Percentiles rank a stretch among this genome's conserved stretches.
phyloP scores from a whole-genome alignment of 164 flowering plant species.

The Dillenia turbinata region DNA sequence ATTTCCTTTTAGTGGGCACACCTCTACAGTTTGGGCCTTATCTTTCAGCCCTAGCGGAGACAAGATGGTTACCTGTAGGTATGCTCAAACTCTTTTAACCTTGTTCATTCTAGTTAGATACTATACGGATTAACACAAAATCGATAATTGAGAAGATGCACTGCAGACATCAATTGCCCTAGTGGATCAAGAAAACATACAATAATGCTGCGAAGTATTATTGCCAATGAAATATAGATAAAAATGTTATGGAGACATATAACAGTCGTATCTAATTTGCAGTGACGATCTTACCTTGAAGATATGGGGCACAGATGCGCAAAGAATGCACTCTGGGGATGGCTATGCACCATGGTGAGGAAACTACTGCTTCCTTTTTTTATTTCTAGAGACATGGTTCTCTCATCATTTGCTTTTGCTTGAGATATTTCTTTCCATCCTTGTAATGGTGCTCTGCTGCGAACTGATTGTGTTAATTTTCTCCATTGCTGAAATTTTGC shows the following conservation, averaged over 20 bases:
- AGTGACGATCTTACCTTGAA: conserved; percentile 79
- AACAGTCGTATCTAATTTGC: conserved; percentile 16
- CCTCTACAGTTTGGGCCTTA: conserved; percentile 72
- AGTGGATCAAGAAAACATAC: no score
- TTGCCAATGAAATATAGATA: no score
- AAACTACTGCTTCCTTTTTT: neutral
- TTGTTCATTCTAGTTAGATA: no score
- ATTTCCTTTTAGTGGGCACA: conserved; percentile 62
- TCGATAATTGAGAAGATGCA: no score
- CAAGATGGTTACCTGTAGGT: conserved; percentile 75
- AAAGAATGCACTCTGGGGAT: conserved; percentile 31
- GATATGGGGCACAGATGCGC: conserved; percentile 48
- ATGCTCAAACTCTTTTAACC: conserved; percentile 9
- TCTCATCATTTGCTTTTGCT: neutral
- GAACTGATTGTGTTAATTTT: no score
- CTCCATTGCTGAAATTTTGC: no score
- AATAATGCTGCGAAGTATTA: no score
- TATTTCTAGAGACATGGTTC: conserved; percentile 1
- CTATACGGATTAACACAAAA: no score
- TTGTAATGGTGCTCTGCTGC: no score
- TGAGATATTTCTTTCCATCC: neutral
- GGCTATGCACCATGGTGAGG: conserved; percentile 55
- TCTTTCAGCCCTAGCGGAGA: conserved; percentile 61
- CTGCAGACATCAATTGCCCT: no score
- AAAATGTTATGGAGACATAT: no score